phyloP scores from a whole-genome alignment of 345 rosid species.

The Eucalyptus guilfoylei region DNA sequence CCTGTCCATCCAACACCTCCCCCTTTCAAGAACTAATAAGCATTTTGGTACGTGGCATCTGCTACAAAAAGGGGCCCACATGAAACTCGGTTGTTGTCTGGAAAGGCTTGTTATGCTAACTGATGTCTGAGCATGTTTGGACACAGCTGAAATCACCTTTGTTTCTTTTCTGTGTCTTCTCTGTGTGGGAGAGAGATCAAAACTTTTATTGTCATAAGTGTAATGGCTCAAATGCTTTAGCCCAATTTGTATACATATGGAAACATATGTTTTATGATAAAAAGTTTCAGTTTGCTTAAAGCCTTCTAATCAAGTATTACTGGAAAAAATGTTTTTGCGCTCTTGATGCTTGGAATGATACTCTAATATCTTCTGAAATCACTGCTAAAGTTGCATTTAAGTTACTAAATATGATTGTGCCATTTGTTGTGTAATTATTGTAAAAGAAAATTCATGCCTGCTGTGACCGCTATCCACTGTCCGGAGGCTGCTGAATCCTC shows the following conservation, averaged over 20 bases:
- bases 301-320: background rate
- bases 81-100: background rate
- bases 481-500: background rate
- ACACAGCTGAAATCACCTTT: background rate
- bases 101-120: background rate
- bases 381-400: background rate
- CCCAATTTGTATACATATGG: background rate
- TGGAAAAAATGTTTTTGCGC: background rate
- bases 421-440: background rate
- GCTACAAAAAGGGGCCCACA: background rate
- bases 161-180: background rate
- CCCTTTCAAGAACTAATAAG: background rate
- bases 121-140: background rate
- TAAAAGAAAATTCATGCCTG: background rate
- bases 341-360: background rate
- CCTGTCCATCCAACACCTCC: background rate
- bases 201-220: background rate
- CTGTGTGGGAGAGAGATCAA: background rate
- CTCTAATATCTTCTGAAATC: background rate
- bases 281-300: background rate
- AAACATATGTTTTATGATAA: background rate
- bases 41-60: background rate
- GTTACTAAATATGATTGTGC: background rate
- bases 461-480: background rate
- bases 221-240: background rate